Conservation (phyloP, 1,284 basidiomycete genomes). For the Trametes polyzona region DNA sequence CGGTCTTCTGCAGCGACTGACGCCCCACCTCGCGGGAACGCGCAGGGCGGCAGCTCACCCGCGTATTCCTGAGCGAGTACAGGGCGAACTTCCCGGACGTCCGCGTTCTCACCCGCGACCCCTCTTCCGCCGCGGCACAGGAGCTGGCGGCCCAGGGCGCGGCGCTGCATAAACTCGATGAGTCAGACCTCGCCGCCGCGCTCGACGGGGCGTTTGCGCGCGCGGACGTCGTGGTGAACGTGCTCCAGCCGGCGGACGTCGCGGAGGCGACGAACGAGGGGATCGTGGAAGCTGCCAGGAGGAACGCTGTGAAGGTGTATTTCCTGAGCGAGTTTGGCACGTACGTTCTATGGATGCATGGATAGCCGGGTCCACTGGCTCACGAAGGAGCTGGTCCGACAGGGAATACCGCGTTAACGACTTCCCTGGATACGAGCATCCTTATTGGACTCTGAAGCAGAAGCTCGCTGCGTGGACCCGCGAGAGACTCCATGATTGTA, state of each 20-base stretch:
- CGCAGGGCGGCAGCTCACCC: constrained; percentile 1
- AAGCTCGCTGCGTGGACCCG: constrained; percentile 23
- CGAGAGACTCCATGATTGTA: constrained; percentile 20
- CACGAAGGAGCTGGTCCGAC: neutral
- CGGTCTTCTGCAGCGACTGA: neutral
- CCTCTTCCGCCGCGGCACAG: constrained; percentile 22
- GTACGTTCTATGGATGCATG: constrained; percentile 16
- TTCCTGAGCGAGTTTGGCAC: constrained; percentile 35
- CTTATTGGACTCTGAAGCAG: constrained; percentile 28
- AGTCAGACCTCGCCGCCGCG: constrained; percentile 3
- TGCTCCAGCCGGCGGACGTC: neutral
- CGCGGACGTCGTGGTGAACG: constrained; percentile 30
- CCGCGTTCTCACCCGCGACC: constrained; percentile 19
- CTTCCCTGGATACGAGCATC: constrained; percentile 31
- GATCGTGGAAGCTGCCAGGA: constrained; percentile 25
- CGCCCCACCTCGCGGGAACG: neutral
- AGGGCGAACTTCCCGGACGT: neutral
- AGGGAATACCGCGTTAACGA: constrained; percentile 33
- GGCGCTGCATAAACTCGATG: constrained; percentile 18
- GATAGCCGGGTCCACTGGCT: neutral
- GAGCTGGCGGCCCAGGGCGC: constrained; percentile 28
- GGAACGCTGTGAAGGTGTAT: constrained; percentile 28
- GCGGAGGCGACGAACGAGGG: constrained; percentile 17
- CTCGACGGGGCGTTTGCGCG: constrained; percentile 25
- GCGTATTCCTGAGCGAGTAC: neutral